phyloP scores from a whole-genome alignment of 306 rosid genomes.

The Myrica gale region DNA sequence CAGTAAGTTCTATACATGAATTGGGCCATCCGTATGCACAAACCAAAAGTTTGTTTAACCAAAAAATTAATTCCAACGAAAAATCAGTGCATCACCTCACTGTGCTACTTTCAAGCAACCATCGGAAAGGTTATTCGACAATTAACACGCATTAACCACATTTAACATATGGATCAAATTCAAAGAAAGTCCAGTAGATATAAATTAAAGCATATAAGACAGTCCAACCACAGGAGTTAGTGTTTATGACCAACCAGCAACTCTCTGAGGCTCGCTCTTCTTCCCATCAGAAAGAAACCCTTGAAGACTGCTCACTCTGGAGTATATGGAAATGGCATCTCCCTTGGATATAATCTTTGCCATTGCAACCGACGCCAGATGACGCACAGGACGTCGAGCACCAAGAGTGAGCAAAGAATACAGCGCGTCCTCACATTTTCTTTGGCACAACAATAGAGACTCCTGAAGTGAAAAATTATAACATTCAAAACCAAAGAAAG shows the following conservation, averaged over 20 bases:
- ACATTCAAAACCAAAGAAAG: slow-evolving; percentile 16
- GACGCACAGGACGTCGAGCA: slow-evolving; percentile 94
- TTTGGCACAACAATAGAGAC: slow-evolving; percentile 71
- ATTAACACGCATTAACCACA: background rate
- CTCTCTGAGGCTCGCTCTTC: slow-evolving; percentile 72
- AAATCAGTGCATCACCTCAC: background rate
- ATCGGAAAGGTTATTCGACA: background rate
- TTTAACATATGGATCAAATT: background rate
- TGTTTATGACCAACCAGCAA: slow-evolving; percentile 65
- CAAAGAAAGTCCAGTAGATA: background rate
- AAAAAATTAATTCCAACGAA: background rate
- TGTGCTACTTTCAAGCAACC: background rate
- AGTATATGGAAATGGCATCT: slow-evolving; percentile 83
- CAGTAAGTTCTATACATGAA: background rate
- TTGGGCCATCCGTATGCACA: background rate
- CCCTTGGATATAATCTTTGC: slow-evolving; percentile 82
- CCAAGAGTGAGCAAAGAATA: slow-evolving; percentile 80
- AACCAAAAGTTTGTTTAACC: background rate
- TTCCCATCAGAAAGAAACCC: slow-evolving; percentile 20
- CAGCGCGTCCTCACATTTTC: slow-evolving; percentile 93
- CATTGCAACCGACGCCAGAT: slow-evolving; percentile 92
- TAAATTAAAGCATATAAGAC: background rate
- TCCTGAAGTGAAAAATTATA: background rate
- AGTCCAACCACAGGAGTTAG: background rate
- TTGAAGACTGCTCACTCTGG: slow-evolving; percentile 93